Conservation (phyloP, 176 grass and related monocot genomes). For the Eragrostis curvula region DNA sequence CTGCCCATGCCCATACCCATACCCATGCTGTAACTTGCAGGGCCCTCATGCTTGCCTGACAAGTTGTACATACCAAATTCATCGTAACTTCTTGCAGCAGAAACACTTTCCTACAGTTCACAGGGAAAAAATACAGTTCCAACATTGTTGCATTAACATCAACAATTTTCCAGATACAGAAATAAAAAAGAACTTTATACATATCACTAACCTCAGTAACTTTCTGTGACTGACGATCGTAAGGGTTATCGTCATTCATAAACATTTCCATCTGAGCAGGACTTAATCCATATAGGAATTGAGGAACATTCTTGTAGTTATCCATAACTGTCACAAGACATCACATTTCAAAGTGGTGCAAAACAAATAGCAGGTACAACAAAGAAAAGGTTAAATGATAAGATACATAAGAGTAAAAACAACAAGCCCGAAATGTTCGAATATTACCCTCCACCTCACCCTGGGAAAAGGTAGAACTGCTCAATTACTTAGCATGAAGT, state of each 20-base stretch:
- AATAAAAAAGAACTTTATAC: not conserved
- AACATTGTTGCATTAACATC: not conserved
- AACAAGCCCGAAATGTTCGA: not conserved
- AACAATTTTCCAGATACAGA: slow-evolving; percentile 8
- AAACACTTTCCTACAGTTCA: slow-evolving; percentile 69
- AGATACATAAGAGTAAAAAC: not conserved
- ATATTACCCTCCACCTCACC: not conserved
- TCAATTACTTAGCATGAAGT: not conserved
- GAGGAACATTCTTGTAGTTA: slow-evolving; percentile 76
- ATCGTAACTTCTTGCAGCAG: slow-evolving; percentile 71
- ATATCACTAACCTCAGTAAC: slow-evolving; percentile 60
- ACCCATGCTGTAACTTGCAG: slow-evolving; percentile 68
- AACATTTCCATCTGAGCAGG: slow-evolving; percentile 83
- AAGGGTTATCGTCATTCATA: slow-evolving; percentile 68
- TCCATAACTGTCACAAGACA: slow-evolving; percentile 70
- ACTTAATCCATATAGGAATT: slow-evolving; percentile 75
- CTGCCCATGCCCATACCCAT: slow-evolving; percentile 57
- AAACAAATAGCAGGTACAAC: not conserved
- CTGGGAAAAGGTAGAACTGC: not conserved
- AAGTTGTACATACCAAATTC: slow-evolving; percentile 76
- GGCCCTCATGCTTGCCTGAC: slow-evolving; percentile 58
- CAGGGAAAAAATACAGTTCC: slow-evolving; percentile 18
- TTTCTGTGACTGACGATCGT: slow-evolving; percentile 60
- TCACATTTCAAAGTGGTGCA: not conserved
- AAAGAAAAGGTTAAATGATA: not conserved